A percentile compares a stretch with the other conserved stretches of the same genome.
Conservation (phyloP, 202 grass and related monocot species). For the Panicum virgatum region DNA sequence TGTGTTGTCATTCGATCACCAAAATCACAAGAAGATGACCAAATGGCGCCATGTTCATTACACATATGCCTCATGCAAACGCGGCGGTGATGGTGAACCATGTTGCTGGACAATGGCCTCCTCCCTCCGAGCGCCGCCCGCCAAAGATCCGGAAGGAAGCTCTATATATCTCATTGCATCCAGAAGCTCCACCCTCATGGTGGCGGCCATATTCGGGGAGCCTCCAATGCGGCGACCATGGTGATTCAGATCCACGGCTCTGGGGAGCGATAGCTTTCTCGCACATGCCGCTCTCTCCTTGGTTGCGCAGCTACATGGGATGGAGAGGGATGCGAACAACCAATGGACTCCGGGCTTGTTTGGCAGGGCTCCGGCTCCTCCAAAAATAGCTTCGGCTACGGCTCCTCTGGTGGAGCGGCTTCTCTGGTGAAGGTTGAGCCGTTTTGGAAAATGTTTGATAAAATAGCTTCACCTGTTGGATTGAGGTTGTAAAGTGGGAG, state of each 20-base stretch:
- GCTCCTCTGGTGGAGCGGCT: no score
- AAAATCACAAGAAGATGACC: no score
- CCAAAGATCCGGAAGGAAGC: not conserved
- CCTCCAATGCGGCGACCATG: not conserved
- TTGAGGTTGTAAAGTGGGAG: no score
- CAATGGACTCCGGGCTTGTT: not conserved
- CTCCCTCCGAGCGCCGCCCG: no score
- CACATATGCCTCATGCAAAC: not conserved
- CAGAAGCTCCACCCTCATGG: not conserved
- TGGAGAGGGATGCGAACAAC: not conserved
- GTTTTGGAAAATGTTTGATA: no score
- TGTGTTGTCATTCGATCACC: no score
- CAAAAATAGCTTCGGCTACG: no score
- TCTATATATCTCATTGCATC: not conserved
- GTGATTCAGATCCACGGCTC: not conserved
- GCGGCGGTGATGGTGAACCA: not conserved
- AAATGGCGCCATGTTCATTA: no score
- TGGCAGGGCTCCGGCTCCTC: no score
- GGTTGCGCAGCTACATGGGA: fast-evolving
- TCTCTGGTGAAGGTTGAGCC: no score
- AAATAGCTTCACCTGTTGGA: no score
- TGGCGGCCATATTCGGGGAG: not conserved
- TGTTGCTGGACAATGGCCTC: no score
- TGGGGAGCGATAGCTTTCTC: not conserved
- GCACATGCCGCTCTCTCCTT: fast-evolving